Evolutionary conservation across 805 yeast species (phyloP).

Genomic region (Scheffersomyces ergatensis): DNA sequence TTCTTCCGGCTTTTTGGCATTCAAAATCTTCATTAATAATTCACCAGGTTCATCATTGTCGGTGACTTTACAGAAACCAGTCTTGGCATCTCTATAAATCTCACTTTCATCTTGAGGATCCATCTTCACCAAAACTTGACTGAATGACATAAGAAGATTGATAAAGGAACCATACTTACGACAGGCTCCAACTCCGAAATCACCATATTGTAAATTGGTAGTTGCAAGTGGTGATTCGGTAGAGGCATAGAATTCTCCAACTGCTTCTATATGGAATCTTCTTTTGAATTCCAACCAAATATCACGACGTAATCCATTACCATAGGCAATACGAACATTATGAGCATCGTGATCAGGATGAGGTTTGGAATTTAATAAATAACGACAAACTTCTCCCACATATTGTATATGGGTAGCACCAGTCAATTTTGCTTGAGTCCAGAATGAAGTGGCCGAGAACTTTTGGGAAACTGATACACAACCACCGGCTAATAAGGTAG

Average conservation of each 20-base stretch:
- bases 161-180: slow-evolving; percentile 70
- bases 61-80: slow-evolving; percentile 61
- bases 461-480: slow-evolving; percentile 75
- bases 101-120: slow-evolving; percentile 76
- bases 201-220: slow-evolving; percentile 75
- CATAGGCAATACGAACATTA: slow-evolving; percentile 68
- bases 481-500: slow-evolving; percentile 63
- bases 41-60: slow-evolving; percentile 76
- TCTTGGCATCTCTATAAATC: slow-evolving; percentile 63
- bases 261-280: slow-evolving; percentile 68
- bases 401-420: slow-evolving; percentile 83
- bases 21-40: slow-evolving; percentile 70
- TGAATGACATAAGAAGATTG: slow-evolving; percentile 47
- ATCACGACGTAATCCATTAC: slow-evolving; percentile 88
- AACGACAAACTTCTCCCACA: slow-evolving; percentile 94
- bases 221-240: slow-evolving; percentile 91
- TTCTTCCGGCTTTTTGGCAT: slow-evolving; percentile 60
- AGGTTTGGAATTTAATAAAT: slow-evolving; percentile 62
- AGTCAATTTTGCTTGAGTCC: slow-evolving; percentile 80
- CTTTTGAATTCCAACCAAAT: slow-evolving; percentile 81
- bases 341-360: slow-evolving; percentile 68
- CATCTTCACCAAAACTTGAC: slow-evolving; percentile 66
- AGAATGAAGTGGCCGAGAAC: slow-evolving; percentile 79
- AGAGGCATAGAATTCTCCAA: slow-evolving; percentile 92
- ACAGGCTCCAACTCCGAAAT: slow-evolving; percentile 83